Evolutionary conservation across 2,329 filamentous ascomycete species (phyloP).

Genomic region (Fusarium xyrophilum): DNA sequence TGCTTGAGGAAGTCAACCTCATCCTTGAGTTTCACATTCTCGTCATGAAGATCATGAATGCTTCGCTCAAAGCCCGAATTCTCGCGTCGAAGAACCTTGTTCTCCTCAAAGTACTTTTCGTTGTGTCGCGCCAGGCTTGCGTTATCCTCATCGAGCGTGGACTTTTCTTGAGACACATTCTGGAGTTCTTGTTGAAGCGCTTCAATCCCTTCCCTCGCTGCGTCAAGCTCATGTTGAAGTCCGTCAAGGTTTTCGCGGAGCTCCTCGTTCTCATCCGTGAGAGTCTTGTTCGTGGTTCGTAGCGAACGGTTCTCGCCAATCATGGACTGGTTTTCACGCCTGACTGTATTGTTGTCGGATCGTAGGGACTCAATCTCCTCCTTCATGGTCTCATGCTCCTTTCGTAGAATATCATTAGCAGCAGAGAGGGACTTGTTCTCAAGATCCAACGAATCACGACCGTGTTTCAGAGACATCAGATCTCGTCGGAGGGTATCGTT

Average conservation of each 20-base stretch:
- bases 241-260: slow-evolving; percentile 52
- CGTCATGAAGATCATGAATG: slow-evolving; percentile 54
- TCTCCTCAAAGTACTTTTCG: slow-evolving; percentile 62
- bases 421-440: slow-evolving; percentile 53
- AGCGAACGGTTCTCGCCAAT: slow-evolving; percentile 55
- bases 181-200: slow-evolving; percentile 49
- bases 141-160: slow-evolving; percentile 58
- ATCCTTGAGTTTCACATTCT: slow-evolving; percentile 57
- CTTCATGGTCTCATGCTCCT: slow-evolving; percentile 48
- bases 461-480: slow-evolving; percentile 50
- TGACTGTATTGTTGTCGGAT: slow-evolving; percentile 51
- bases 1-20: slow-evolving; percentile 55
- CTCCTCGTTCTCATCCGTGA: slow-evolving; percentile 54
- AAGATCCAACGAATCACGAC: slow-evolving; percentile 46
- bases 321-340: slow-evolving; percentile 53
- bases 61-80: slow-evolving; percentile 57
- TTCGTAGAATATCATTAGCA: slow-evolving; percentile 50
- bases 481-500: slow-evolving; percentile 53
- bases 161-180: slow-evolving; percentile 52
- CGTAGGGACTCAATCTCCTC: slow-evolving; percentile 53
- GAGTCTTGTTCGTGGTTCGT: slow-evolving; percentile 49
- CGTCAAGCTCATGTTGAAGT: slow-evolving; percentile 52
- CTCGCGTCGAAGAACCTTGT: slow-evolving; percentile 57
- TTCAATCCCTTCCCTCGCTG: slow-evolving; percentile 51
- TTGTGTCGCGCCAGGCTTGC: slow-evolving; percentile 61